Evolutionary conservation across 2,329 filamentous ascomycete species (phyloP).

Genomic region (Botrytis fragariae): DNA sequence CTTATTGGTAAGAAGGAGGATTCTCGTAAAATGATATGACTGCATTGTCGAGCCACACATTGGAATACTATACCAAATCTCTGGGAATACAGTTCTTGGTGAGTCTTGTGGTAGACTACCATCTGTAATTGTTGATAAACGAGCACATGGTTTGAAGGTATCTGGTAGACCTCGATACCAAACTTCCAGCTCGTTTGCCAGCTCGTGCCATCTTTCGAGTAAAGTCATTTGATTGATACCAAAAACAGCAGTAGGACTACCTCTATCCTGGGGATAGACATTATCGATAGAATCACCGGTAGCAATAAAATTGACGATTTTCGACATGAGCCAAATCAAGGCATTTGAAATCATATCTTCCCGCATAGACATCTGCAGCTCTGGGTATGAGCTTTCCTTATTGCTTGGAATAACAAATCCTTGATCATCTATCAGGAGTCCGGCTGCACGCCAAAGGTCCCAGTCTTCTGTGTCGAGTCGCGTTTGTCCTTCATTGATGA

Average conservation of each 20-base stretch:
- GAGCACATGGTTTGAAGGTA: constrained; percentile 57
- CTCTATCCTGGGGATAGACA: constrained; percentile 37
- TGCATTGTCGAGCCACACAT: constrained; percentile 67
- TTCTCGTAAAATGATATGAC: constrained; percentile 62
- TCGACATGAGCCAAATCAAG: constrained; percentile 63
- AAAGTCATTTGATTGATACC: constrained; percentile 50
- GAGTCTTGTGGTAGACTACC: constrained; percentile 29
- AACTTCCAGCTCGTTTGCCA: constrained; percentile 55
- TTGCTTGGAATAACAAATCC: constrained; percentile 51
- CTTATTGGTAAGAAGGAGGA: constrained; percentile 59
- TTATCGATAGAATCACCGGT: constrained; percentile 50
- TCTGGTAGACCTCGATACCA: constrained; percentile 59
- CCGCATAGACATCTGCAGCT: constrained; percentile 50
- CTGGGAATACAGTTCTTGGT: constrained; percentile 45
- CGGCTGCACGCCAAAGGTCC: constrained; percentile 62
- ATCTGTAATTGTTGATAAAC: constrained; percentile 42
- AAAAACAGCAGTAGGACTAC: constrained; percentile 41
- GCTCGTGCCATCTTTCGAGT: constrained; percentile 51
- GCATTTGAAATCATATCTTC: constrained; percentile 65
- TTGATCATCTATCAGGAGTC: constrained; percentile 54
- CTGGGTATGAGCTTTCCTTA: constrained; percentile 40
- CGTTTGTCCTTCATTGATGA: constrained; percentile 60
- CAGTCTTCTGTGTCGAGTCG: constrained; percentile 61
- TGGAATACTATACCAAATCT: constrained; percentile 61
- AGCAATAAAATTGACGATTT: constrained; percentile 64